phyloP scores from a whole-genome alignment of 345 rosid genomes.

The Salix dunnii region DNA sequence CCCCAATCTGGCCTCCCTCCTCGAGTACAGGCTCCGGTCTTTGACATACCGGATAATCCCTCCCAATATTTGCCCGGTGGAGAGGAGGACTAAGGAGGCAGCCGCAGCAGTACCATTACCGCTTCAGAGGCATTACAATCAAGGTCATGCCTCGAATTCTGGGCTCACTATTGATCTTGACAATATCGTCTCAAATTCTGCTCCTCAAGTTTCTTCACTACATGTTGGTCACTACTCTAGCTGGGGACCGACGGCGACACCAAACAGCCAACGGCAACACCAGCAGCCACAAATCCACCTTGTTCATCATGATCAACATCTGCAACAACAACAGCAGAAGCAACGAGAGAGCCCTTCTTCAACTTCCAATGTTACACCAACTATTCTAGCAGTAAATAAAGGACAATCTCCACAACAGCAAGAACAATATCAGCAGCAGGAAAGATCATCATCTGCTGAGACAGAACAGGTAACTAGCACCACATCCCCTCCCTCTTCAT shows the following conservation, averaged over 20 bases:
- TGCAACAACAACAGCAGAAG: conserved; percentile 4
- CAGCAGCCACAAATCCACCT: conserved; percentile 11
- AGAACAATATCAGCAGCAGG: conserved; percentile 30
- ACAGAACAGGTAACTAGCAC: conserved; percentile 29
- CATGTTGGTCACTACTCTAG: conserved; percentile 15
- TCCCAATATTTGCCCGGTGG: conserved; percentile 14
- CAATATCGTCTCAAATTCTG: conserved; percentile 16
- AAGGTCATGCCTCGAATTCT: conserved; percentile 20
- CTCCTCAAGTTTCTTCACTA: conserved; percentile 18
- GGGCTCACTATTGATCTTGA: conserved; percentile 35
- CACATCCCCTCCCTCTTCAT: conserved; percentile 22
- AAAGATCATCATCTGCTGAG: conserved; percentile 53
- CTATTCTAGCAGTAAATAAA: conserved; percentile 32
- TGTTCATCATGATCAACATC: conserved; percentile 3
- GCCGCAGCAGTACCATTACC: conserved; percentile 20
- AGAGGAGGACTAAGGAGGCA: conserved; percentile 25
- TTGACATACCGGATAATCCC: conserved; percentile 44
- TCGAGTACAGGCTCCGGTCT: conserved; percentile 76
- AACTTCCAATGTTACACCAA: conserved; percentile 16
- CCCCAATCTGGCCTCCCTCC: conserved; percentile 80
- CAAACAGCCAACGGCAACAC: conserved; percentile 10
- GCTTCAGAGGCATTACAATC: conserved; percentile 20
- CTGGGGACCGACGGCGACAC: conserved; percentile 33
- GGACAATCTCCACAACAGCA: conserved; percentile 12
- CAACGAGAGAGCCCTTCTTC: conserved; percentile 20